These are phyloP conservation scores for Euphrasia confusa DNA, from an alignment of 257 asterid genomes.

Conservation along the genomic window DNA sequence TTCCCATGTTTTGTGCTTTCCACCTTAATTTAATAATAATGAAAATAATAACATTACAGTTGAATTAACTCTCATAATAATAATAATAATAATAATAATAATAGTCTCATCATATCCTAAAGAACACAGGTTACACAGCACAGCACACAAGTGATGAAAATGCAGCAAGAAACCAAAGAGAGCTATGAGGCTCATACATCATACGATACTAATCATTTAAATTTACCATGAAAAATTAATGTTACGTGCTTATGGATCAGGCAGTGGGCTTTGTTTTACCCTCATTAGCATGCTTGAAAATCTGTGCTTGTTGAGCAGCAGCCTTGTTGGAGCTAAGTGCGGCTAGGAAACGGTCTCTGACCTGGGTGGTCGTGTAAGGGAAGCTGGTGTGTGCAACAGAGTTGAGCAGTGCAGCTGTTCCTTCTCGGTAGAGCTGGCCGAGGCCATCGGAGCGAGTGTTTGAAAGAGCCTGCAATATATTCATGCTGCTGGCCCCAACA, in stretches of 20 bases:
- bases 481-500: constrained; percentile 35
- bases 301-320: constrained; percentile 67
- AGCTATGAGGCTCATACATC: too few species aligned
- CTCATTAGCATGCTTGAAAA: constrained; percentile 75
- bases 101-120: too few species aligned
- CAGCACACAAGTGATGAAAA: too few species aligned
- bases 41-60: too few species aligned
- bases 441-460: constrained; percentile 55
- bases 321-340: constrained; percentile 63
- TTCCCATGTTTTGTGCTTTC: too few species aligned
- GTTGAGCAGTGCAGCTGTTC: constrained; percentile 82
- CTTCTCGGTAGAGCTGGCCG: constrained; percentile 83
- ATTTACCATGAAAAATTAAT: too few species aligned
- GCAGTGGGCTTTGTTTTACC: constrained; percentile 26
- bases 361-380: constrained; percentile 64
- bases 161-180: too few species aligned
- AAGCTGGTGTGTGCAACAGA: constrained; percentile 50
- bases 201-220: too few species aligned
- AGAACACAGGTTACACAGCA: too few species aligned
- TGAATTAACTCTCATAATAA: too few species aligned
- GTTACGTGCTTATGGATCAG: neutral
- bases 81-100: too few species aligned
- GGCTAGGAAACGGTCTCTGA: constrained; percentile 50
- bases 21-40: too few species aligned
- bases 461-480: constrained; percentile 59